phyloP scores from a whole-genome alignment of 208 protist species.

The Acanthamoeba castellanii region DNA sequence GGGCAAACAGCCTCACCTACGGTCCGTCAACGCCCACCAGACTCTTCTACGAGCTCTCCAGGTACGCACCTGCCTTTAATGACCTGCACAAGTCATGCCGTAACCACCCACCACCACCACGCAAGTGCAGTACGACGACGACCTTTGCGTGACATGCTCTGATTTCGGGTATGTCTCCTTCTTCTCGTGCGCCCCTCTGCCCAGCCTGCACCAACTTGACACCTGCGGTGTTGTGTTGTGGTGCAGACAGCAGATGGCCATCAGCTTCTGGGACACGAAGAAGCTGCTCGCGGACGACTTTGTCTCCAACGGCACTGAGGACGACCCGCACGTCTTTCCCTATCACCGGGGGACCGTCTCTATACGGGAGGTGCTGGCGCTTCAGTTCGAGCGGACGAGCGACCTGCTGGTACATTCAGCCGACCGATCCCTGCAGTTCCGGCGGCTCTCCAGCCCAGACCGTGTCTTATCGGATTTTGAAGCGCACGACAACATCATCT shows the following conservation, averaged over 20 bases:
- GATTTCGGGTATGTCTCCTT: neutral
- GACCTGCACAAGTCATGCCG: neutral
- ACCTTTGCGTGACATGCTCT: conserved; percentile 38
- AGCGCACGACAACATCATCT: neutral
- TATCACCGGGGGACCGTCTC: neutral
- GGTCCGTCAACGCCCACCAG: neutral
- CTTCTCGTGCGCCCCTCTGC: neutral
- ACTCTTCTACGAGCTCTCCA: conserved; percentile 13
- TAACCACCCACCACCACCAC: neutral
- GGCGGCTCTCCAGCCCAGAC: neutral
- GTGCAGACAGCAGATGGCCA: neutral
- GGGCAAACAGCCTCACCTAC: neutral
- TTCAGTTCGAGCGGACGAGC: neutral
- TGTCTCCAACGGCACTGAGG: neutral
- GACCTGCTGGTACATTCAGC: conserved; percentile 4
- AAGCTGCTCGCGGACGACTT: conserved; percentile 1
- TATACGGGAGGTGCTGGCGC: neutral
- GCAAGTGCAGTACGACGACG: conserved; percentile 14
- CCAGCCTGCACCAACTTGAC: no score
- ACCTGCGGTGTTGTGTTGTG: neutral
- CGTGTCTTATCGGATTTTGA: neutral
- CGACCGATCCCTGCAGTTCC: neutral
- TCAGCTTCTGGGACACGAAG: neutral
- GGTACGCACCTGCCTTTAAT: neutral
- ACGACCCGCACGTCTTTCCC: neutral